phyloP scores from a whole-genome alignment of 768 basidiomycete species.

The Porphyrellus cyaneotinctus region DNA sequence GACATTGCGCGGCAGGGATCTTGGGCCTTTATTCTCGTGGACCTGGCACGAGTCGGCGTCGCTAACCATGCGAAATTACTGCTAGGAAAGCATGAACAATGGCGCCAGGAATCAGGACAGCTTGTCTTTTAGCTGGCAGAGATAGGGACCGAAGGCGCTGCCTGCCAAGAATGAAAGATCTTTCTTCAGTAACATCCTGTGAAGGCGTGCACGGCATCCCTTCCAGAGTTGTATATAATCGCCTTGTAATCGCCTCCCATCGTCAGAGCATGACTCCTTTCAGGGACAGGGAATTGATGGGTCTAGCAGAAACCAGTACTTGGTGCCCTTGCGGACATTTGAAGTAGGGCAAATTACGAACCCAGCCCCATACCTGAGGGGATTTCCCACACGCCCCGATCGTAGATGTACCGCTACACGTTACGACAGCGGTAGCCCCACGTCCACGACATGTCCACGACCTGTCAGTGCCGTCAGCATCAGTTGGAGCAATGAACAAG shows the following conservation, averaged over 20 bases:
- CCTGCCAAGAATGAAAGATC: constrained; percentile 8
- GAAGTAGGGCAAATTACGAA: not conserved
- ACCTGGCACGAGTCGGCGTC: not conserved
- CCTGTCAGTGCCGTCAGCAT: too few relatives aligned
- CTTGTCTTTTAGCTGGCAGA: constrained; percentile 13
- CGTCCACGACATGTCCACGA: too few relatives aligned
- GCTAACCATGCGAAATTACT: constrained; percentile 12
- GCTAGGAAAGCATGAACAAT: constrained; percentile 1
- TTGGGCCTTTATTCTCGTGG: not conserved
- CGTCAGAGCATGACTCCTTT: not conserved
- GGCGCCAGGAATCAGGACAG: not conserved
- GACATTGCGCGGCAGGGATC: not conserved
- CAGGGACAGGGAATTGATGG: constrained; percentile 1
- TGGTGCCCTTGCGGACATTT: not conserved
- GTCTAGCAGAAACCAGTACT: not conserved
- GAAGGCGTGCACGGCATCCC: not conserved
- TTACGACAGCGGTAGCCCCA: too few relatives aligned
- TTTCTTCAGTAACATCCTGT: not conserved
- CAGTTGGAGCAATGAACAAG: too few relatives aligned
- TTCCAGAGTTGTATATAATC: not conserved
- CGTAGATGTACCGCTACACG: too few relatives aligned
- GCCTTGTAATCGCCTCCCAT: constrained; percentile 4
- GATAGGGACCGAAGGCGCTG: constrained; percentile 4
- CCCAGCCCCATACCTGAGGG: not conserved
- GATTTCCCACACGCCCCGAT: too few relatives aligned